phyloP scores from a whole-genome alignment of 169 alveolate genomes.

The Plasmodium gonderi region DNA sequence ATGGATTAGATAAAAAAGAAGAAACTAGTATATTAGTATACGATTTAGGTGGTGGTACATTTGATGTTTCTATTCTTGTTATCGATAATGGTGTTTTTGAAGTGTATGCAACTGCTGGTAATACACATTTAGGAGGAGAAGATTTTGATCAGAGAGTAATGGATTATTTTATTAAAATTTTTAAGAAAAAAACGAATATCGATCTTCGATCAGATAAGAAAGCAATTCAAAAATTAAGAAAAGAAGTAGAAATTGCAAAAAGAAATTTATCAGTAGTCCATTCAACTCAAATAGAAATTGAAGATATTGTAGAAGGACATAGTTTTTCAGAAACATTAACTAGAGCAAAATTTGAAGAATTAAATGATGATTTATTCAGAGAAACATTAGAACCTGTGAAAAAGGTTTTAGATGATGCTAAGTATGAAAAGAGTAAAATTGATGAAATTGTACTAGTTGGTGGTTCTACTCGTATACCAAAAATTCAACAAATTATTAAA shows the following conservation, averaged over 20 bases:
- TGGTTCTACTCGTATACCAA: conserved; percentile 97
- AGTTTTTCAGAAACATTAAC: conserved; percentile 94
- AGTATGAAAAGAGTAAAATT: conserved; percentile 91
- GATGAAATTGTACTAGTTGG: conserved; percentile 98
- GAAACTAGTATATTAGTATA: conserved; percentile 97
- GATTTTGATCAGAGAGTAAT: conserved; percentile 94
- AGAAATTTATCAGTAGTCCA: conserved; percentile 95
- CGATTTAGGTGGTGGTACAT: conserved; percentile 99
- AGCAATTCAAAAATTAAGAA: conserved; percentile 97
- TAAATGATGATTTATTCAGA: conserved; percentile 92
- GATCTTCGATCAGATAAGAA: conserved; percentile 94
- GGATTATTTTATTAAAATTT: conserved; percentile 95
- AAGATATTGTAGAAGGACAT: conserved; percentile 92
- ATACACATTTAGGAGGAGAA: conserved; percentile 99
- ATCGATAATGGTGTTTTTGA: conserved; percentile 98
- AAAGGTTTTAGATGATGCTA: conserved; percentile 93
- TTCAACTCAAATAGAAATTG: conserved; percentile 91
- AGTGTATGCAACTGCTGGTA: conserved; percentile 98
- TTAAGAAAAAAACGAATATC: conserved; percentile 92
- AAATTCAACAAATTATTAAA: conserved; percentile 92
- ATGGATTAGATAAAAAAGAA: conserved; percentile 97
- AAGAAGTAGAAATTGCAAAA: conserved; percentile 98
- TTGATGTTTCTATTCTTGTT: conserved; percentile 98
- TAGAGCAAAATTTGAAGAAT: conserved; percentile 96
- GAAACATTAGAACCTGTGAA: conserved; percentile 94